Evolutionary conservation across 768 basidiomycete genomes (phyloP), one percentile per base, ranked within the genome.

Genomic region (Leccinum sublutescens): DNA sequence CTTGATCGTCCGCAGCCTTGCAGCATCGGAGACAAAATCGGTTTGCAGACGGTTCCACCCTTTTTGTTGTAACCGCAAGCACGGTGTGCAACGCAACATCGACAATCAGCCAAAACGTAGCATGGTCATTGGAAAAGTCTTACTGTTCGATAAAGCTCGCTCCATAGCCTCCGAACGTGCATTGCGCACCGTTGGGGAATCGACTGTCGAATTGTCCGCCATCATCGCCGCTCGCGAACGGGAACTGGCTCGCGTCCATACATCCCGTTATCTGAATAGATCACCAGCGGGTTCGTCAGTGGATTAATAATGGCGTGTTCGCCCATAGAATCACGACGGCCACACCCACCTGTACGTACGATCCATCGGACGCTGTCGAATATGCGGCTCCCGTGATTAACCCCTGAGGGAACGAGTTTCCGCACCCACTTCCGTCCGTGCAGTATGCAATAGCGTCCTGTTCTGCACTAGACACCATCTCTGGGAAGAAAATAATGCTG

Each of bases 1-100:
- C 49, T 61, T 82, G 81, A 52, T 82, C 81, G 54, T 77, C 65
- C 10, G 63, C 63, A 7, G 58, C 57, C 33, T 70, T 66, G 63
- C 82, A 82, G 68, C 81, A 83, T 23, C 80, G 75, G 50, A 83
- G 56, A 67, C 80, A 83, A 66, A 82, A 83, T 15, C 80, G 75
- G 55, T 73, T 74, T 31, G 74, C 66, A 5, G 74, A 72, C 3
- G 80, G 81, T 59, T 82, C 81, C 49, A 83, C 71, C 52, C 82
- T 82, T 54, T 55, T 48, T 48, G 40, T 48, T 3, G 23, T 12
- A 38, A 53, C 47, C 9, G 47, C 25, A 14, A 19, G 14, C 10
- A 53, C 21, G 14, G n/a, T 2, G 49, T 11, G 31, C 38, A 58
- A 10, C 1, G 47, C 15, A 8, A 48, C 29, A 23, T 52, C 14